These are phyloP conservation scores for Scheffersomyces coipomensis DNA, from an alignment of 805 yeast genomes.

Conservation along the genomic window DNA sequence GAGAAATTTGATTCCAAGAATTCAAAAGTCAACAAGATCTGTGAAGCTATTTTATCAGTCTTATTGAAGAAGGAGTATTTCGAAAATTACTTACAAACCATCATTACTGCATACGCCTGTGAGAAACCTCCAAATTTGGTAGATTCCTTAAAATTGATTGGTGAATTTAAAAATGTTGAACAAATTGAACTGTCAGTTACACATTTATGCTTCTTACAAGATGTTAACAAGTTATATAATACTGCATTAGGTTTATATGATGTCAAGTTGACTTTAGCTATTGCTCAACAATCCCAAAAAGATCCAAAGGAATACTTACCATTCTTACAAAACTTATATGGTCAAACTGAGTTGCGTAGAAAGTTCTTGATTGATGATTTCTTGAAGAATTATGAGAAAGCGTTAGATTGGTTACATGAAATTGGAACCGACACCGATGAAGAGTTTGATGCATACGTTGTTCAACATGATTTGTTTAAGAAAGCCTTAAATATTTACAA, in stretches of 20 bases:
- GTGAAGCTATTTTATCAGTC: slow-evolving; percentile 65
- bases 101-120: slow-evolving; percentile 89
- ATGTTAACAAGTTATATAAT: slow-evolving; percentile 77
- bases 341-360: slow-evolving; percentile 63
- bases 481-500: slow-evolving; percentile 64
- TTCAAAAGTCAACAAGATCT: slow-evolving; percentile 73
- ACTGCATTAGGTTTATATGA: slow-evolving; percentile 82
- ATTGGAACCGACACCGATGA: slow-evolving; percentile 36
- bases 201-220: slow-evolving; percentile 87
- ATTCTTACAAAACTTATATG: slow-evolving; percentile 76
- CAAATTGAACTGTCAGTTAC: slow-evolving; percentile 61
- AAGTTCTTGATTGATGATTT: slow-evolving; percentile 77
- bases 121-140: slow-evolving; percentile 82
- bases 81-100: slow-evolving; percentile 65
- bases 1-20: slow-evolving; percentile 27
- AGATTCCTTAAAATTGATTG: slow-evolving; percentile 68
- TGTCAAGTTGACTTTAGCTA: slow-evolving; percentile 70
- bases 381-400: slow-evolving; percentile 65
- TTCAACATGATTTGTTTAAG: slow-evolving; percentile 66
- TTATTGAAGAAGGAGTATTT: slow-evolving; percentile 52
- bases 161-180: slow-evolving; percentile 45
- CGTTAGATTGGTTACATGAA: slow-evolving; percentile 62
- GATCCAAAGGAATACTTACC: slow-evolving; percentile 98
- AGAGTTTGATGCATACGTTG: slow-evolving; percentile 69
- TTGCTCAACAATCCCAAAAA: slow-evolving; percentile 96